Conservation (phyloP, 352 stramenopile species). For the Pythium utonaiense region DNA sequence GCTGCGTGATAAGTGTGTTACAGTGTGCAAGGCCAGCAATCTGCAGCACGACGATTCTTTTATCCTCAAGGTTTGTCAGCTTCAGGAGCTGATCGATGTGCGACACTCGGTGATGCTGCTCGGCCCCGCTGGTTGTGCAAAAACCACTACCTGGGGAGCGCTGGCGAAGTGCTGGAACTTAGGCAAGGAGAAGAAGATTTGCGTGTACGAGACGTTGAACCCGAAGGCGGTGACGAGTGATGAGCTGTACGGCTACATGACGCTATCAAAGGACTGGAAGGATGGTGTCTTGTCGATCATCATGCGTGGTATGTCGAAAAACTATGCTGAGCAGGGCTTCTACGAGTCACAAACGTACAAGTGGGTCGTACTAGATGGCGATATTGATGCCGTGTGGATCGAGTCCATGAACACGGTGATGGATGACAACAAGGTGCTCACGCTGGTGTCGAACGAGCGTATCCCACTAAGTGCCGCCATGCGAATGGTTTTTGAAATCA, state of each 20-base stretch:
- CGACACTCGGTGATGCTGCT: constrained; percentile 87
- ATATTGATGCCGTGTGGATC: constrained; percentile 89
- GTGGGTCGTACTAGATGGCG: constrained; percentile 84
- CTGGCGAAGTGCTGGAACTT: constrained; percentile 87
- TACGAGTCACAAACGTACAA: constrained; percentile 94
- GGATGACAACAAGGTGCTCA: constrained; percentile 97
- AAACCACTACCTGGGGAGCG: constrained; percentile 84
- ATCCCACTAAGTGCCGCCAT: constrained; percentile 81
- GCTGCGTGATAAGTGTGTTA: constrained; percentile 90
- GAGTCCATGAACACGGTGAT: constrained; percentile 97
- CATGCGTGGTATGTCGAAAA: constrained; percentile 90
- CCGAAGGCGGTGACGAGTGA: constrained; percentile 88
- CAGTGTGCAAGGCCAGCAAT: constrained; percentile 88
- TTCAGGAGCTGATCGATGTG: constrained; percentile 87
- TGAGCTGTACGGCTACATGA: constrained; percentile 93
- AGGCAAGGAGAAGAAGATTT: constrained; percentile 86
- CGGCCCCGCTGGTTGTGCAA: constrained; percentile 75
- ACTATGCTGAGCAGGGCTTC: constrained; percentile 89
- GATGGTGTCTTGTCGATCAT: constrained; percentile 88
- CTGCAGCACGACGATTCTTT: constrained; percentile 85
- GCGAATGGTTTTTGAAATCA: constrained; percentile 91
- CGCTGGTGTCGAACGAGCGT: constrained; percentile 87
- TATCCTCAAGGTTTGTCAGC: constrained; percentile 84
- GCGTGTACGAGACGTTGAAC: constrained; percentile 87
- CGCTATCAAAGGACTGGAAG: constrained; percentile 88